These are phyloP conservation scores for Xanthoconium separans DNA, from an alignment of 1,284 basidiomycete genomes.

Conservation along the genomic window DNA sequence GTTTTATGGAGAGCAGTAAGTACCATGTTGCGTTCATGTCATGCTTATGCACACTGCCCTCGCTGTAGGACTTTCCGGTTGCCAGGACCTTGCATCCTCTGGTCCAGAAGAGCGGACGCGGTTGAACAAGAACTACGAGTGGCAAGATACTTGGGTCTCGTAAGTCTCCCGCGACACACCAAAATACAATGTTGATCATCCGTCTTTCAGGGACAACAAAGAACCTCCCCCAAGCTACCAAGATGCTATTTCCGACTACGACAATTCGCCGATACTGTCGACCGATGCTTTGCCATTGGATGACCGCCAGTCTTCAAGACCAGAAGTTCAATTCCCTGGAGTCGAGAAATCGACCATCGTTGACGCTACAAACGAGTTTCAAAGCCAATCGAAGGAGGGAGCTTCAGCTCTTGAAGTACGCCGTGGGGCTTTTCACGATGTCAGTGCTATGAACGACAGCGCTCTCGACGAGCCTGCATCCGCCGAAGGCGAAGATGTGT, in stretches of 20 bases:
- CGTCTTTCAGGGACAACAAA: background rate
- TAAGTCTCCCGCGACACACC: background rate
- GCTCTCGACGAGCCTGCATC: background rate
- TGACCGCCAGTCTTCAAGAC: background rate
- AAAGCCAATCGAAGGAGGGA: background rate
- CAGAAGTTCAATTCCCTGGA: background rate
- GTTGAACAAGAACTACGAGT: background rate
- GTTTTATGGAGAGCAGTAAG: conserved; percentile 2
- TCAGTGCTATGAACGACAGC: background rate
- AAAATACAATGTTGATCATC: background rate
- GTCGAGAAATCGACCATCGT: background rate
- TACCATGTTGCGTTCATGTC: background rate
- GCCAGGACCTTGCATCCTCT: background rate
- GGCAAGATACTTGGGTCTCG: conserved; percentile 2
- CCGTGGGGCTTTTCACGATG: background rate
- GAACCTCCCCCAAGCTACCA: conserved; percentile 18
- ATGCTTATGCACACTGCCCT: background rate
- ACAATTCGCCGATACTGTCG: background rate
- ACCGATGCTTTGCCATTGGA: background rate
- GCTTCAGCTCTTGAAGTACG: background rate
- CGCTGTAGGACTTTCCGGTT: background rate
- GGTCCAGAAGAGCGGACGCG: background rate
- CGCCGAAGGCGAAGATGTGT: background rate
- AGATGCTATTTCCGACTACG: background rate
- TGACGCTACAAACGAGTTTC: background rate